phyloP scores from a whole-genome alignment of 441 rosid species.

The Erodium trifolium region DNA sequence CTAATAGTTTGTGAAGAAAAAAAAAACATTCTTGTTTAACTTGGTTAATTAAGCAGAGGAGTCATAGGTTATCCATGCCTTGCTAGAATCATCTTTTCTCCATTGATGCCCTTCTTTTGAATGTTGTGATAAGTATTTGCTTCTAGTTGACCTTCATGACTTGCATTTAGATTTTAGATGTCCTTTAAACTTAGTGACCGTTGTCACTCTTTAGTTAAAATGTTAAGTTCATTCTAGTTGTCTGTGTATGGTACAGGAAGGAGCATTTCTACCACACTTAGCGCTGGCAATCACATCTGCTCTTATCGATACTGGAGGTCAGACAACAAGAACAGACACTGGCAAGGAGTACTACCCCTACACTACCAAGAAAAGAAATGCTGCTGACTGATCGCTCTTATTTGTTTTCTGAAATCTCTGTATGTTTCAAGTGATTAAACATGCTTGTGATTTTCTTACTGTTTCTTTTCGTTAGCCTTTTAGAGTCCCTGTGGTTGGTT shows the following conservation, averaged over 20 bases:
- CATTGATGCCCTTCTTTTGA: background rate
- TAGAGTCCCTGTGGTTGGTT: constrained; percentile 14
- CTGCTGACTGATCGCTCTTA: constrained; percentile 32
- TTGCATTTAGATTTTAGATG: background rate
- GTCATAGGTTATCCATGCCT: background rate
- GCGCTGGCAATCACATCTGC: constrained; percentile 76
- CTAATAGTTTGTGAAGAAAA: background rate
- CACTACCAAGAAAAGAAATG: constrained; percentile 68
- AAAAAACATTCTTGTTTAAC: background rate
- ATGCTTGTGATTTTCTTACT: constrained; percentile 19
- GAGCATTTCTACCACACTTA: constrained; percentile 60
- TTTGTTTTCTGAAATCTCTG: background rate
- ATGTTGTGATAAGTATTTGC: background rate
- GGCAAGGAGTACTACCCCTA: constrained; percentile 80
- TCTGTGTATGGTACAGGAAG: constrained; percentile 42
- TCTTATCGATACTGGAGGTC: constrained; percentile 64
- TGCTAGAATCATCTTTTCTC: background rate
- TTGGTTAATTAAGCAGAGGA: background rate
- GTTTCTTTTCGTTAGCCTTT: constrained; percentile 9
- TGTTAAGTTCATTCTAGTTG: background rate
- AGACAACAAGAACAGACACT: constrained; percentile 63
- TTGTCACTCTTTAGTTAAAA: background rate
- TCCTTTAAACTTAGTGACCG: background rate
- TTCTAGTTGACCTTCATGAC: background rate
- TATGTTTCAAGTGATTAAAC: too few species aligned